Conservation (phyloP, 208 protist species). For the Porcisia deanei region DNA sequence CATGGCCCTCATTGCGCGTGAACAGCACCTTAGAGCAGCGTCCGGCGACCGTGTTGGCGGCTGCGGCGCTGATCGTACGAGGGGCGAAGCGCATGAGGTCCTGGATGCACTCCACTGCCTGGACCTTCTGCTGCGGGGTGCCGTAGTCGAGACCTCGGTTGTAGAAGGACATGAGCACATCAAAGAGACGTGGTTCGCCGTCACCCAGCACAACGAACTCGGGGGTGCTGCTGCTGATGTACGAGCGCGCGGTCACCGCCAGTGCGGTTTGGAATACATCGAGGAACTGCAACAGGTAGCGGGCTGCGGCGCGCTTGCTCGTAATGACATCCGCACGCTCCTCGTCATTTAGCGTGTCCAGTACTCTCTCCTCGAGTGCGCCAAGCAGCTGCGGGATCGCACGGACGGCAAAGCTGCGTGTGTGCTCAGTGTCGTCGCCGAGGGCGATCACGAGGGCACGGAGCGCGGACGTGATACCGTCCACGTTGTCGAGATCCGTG, state of each 20-base stretch:
- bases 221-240: conserved; percentile 45
- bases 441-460: conserved; percentile 71
- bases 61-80: conserved; percentile 57
- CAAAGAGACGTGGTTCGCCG: conserved; percentile 81
- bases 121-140: conserved; percentile 80
- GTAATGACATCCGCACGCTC: conserved; percentile 77
- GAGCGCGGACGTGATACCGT: conserved; percentile 68
- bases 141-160: conserved; percentile 90
- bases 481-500: conserved; percentile 63
- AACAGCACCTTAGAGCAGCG: conserved; percentile 92
- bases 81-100: conserved; percentile 86
- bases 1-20: conserved; percentile 83
- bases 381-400: conserved; percentile 66
- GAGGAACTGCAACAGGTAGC: conserved; percentile 86
- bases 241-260: conserved; percentile 60
- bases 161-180: conserved; percentile 86
- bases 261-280: conserved; percentile 71
- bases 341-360: conserved; percentile 66
- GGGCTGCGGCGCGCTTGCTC: conserved; percentile 75
- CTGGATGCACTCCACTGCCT: conserved; percentile 90
- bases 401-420: conserved; percentile 46
- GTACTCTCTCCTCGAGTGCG: conserved; percentile 67
- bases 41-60: conserved; percentile 80
- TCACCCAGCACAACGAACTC: conserved; percentile 77
- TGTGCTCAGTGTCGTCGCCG: conserved; percentile 55